phyloP scores from a whole-genome alignment of 2,329 filamentous ascomycete genomes.

The Akanthomyces muscarius region DNA sequence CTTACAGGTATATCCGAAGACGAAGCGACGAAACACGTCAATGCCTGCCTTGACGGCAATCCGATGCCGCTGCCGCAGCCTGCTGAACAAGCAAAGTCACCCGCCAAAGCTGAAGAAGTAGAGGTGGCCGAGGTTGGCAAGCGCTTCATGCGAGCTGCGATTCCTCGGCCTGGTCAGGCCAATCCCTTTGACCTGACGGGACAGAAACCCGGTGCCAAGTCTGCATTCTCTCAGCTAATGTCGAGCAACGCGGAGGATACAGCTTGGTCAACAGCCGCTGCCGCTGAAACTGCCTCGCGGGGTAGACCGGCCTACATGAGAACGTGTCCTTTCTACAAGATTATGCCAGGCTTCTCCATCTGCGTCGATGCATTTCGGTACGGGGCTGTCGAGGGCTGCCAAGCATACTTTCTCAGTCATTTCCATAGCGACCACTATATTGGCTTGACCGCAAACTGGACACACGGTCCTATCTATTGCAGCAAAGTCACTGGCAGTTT shows the following conservation, averaged over 20 bases:
- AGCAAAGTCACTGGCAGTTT: constrained; percentile 89
- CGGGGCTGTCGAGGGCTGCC: constrained; percentile 85
- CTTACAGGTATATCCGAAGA: constrained; percentile 58
- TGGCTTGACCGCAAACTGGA: constrained; percentile 82
- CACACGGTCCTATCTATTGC: constrained; percentile 93
- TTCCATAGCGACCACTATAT: constrained; percentile 98
- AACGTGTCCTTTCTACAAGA: constrained; percentile 98
- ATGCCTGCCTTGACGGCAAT: constrained; percentile 84
- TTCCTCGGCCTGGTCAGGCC: constrained; percentile 73
- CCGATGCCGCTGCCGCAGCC: constrained; percentile 52
- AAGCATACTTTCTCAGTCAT: constrained; percentile 94
- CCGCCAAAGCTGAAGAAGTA: constrained; percentile 25
- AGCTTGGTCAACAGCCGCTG: constrained; percentile 85
- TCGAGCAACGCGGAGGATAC: constrained; percentile 82
- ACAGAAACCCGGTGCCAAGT: constrained; percentile 41
- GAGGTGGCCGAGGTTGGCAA: constrained; percentile 44
- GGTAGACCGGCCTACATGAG: constrained; percentile 84
- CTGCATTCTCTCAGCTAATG: constrained; percentile 93
- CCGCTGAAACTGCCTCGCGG: constrained; percentile 69
- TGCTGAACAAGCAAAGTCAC: constrained; percentile 16
- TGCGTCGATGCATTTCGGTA: constrained; percentile 96
- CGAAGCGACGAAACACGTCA: constrained; percentile 80
- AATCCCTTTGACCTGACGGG: constrained; percentile 66
- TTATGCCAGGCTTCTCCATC: constrained; percentile 86
- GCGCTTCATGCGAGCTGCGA: constrained; percentile 62